Evolutionary conservation across 495 filamentous ascomycete species (phyloP).

Genomic region (Lophiotrema nucula): DNA sequence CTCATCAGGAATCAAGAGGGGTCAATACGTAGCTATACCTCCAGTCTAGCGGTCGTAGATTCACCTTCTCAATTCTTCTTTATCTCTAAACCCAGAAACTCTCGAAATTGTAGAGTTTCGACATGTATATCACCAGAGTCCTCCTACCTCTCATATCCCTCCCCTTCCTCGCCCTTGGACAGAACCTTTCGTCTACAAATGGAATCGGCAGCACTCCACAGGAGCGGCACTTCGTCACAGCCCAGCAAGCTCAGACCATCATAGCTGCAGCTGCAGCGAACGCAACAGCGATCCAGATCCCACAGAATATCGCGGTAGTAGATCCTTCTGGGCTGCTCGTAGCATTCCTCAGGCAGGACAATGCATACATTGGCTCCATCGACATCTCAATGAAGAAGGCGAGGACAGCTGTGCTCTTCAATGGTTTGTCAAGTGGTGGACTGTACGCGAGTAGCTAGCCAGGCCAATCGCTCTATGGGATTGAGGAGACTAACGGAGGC

Average conservation of each 20-base stretch:
- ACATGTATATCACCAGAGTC: not conserved
- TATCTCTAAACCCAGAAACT: no score
- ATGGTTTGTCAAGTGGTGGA: not conserved
- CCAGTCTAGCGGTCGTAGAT: no score
- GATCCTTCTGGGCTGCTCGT: conserved; percentile 21
- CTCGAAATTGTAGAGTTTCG: not conserved
- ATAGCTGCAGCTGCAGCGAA: conserved; percentile 6
- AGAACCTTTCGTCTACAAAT: conserved; percentile 4
- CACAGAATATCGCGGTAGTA: conserved; percentile 16
- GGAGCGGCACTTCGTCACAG: conserved; percentile 11
- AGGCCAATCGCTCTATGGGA: conserved; percentile 9
- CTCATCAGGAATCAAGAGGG: no score
- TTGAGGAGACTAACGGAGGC: conserved; percentile 21
- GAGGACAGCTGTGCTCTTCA: conserved; percentile 12
- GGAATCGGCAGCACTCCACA: conserved; percentile 7
- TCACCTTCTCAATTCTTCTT: no score
- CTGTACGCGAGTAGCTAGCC: not conserved
- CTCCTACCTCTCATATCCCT: not conserved
- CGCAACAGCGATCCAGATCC: conserved; percentile 1
- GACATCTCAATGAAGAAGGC: conserved; percentile 18
- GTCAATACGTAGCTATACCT: no score
- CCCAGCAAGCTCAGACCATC: conserved; percentile 6
- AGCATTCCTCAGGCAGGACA: conserved; percentile 13
- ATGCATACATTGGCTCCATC: conserved; percentile 8
- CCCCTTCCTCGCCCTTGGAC: not conserved